Percentiles rank a stretch among this genome's conserved stretches.
phyloP scores from a whole-genome alignment of 805 yeast species.

The Zygoascus bituminiphila region DNA sequence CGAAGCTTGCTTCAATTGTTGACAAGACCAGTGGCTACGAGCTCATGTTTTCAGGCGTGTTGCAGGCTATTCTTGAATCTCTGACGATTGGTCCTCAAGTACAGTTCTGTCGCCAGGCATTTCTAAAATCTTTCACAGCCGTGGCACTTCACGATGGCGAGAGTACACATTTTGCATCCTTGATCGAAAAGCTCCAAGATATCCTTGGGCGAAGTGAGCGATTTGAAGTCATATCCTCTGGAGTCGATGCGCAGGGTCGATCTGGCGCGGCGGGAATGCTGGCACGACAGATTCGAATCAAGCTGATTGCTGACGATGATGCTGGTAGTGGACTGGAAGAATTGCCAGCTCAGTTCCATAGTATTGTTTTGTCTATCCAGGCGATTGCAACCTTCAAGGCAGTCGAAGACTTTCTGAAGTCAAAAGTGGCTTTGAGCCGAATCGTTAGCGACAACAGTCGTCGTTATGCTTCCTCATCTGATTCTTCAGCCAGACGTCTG shows the following conservation, averaged over 20 bases:
- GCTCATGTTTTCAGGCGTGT: conserved; percentile 58
- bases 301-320: conserved; percentile 36
- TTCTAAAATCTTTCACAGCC: conserved; percentile 34
- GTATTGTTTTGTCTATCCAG: conserved; percentile 37
- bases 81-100: conserved; percentile 26
- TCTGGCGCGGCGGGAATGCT: conserved; percentile 29
- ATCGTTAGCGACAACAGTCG: not conserved
- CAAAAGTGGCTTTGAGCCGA: conserved; percentile 24
- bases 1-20: conserved; percentile 8
- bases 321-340: conserved; percentile 10
- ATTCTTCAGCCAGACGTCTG: conserved; percentile 1
- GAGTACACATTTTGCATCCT: conserved; percentile 33
- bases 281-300: conserved; percentile 63
- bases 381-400: conserved; percentile 44
- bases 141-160: conserved; percentile 12
- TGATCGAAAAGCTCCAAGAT: conserved; percentile 60
- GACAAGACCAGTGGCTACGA: conserved; percentile 38
- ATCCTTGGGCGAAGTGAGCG: conserved; percentile 61
- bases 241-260: conserved; percentile 18
- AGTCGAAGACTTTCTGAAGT: conserved; percentile 37
- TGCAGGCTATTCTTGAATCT: conserved; percentile 34
- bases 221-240: conserved; percentile 54
- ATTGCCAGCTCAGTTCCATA: conserved; percentile 19
- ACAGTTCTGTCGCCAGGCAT: conserved; percentile 30
- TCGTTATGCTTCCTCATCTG: not conserved